phyloP scores from a whole-genome alignment of 2,329 filamentous ascomycete genomes.

The Tolypocladium guangdongense region DNA sequence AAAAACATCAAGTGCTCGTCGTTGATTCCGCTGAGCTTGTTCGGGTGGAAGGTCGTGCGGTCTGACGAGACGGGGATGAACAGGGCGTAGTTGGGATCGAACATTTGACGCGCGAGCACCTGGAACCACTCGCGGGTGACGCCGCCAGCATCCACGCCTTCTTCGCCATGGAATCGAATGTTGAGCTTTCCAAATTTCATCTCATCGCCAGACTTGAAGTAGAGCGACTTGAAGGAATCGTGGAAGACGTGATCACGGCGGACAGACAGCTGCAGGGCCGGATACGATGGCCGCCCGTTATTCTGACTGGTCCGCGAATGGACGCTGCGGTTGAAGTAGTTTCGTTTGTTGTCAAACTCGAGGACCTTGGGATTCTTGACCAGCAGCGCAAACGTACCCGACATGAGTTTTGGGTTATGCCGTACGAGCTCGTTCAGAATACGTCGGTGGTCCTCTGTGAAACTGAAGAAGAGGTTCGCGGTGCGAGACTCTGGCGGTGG shows the following conservation, averaged over 20 bases:
- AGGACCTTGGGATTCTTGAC: conserved; percentile 98
- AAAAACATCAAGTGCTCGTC: conserved; percentile 95
- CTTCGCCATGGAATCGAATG: conserved; percentile 93
- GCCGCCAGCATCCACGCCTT: conserved; percentile 94
- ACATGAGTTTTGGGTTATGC: conserved; percentile 97
- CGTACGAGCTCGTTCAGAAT: conserved; percentile 96
- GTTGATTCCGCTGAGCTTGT: conserved; percentile 87
- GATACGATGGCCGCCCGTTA: conserved; percentile 58
- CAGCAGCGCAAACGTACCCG: conserved; percentile 86
- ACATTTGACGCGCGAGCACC: conserved; percentile 94
- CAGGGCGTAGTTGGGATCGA: conserved; percentile 92
- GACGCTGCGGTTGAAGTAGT: conserved; percentile 92
- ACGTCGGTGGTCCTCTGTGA: conserved; percentile 94
- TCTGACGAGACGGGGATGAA: conserved; percentile 96
- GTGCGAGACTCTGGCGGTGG: conserved; percentile 69
- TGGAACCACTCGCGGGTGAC: conserved; percentile 99
- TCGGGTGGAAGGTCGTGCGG: conserved; percentile 96
- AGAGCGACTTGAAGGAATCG: conserved; percentile 95
- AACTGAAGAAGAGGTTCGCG: conserved; percentile 88
- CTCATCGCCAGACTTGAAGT: conserved; percentile 92
- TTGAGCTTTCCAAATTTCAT: conserved; percentile 99
- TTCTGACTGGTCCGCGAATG: conserved; percentile 58
- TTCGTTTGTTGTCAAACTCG: conserved; percentile 98
- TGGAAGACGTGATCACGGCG: conserved; percentile 94
- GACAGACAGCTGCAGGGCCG: conserved; percentile 72